These are phyloP conservation scores for Ustilago shanxiensis DNA, from an alignment of 1,284 basidiomycete species.

Conservation along the genomic window DNA sequence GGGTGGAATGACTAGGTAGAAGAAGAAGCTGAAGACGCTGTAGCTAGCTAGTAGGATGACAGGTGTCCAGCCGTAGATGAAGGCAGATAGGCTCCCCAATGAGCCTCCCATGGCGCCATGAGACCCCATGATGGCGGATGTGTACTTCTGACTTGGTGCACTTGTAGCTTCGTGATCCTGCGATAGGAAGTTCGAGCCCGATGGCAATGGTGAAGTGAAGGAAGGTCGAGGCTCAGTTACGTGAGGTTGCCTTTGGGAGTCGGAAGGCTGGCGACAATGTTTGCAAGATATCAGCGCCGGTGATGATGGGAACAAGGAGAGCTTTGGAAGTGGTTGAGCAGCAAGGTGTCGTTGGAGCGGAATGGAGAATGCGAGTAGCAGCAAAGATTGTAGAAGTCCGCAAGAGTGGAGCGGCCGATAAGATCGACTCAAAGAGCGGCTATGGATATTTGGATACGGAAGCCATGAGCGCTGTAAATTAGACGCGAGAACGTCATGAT, in stretches of 20 bases:
- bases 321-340: background rate
- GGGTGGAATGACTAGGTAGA: conserved; percentile 58
- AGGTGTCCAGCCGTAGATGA: conserved; percentile 56
- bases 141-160: background rate
- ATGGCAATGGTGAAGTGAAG: background rate
- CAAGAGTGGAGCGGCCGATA: conserved; percentile 6
- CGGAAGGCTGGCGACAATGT: too few species aligned
- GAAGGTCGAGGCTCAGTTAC: too few species aligned
- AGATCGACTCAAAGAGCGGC: background rate
- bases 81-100: conserved; percentile 47
- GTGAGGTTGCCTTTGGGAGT: too few species aligned
- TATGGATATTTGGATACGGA: background rate
- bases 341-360: too few species aligned
- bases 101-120: conserved; percentile 18
- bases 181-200: too few species aligned
- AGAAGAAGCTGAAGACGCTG: conserved; percentile 47
- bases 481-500: too few species aligned
- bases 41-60: conserved; percentile 49
- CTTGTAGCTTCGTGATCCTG: background rate
- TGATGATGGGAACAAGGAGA: background rate
- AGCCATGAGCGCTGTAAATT: too few species aligned
- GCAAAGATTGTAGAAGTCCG: background rate
- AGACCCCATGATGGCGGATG: conserved; percentile 13
- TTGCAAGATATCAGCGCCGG: background rate
- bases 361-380: background rate